Evolutionary conservation across 169 alveolate species (phyloP).

Genomic region (Plasmodium blacklocki): DNA sequence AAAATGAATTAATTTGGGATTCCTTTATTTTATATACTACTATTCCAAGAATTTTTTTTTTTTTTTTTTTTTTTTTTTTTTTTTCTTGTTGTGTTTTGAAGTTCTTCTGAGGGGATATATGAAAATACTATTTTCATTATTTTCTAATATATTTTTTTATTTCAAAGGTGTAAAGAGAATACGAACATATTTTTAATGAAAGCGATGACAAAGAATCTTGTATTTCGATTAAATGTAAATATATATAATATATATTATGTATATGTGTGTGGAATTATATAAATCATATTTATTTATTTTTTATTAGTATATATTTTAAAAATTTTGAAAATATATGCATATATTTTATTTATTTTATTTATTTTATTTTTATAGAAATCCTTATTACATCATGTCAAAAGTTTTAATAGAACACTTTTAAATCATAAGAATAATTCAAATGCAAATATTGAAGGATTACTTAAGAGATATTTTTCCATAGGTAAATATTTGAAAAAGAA

Average conservation of each 20-base stretch:
- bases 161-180: constrained; percentile 7
- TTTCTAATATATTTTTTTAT: neutral
- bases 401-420: constrained; percentile 29
- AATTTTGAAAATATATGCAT: no score
- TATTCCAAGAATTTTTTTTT: no score
- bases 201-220: constrained; percentile 58
- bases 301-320: no score
- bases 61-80: no score
- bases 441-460: neutral
- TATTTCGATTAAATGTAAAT: constrained; percentile 64
- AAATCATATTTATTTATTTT: no score
- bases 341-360: neutral
- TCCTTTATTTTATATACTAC: no score
- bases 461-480: constrained; percentile 69
- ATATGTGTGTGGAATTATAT: no score
- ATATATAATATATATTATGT: neutral
- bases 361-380: constrained; percentile 36
- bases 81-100: constrained; percentile 6
- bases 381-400: constrained; percentile 26
- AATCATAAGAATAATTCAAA: constrained; percentile 11
- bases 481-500: constrained; percentile 18
- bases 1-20: neutral
- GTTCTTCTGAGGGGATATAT: constrained; percentile 8
- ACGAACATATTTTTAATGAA: constrained; percentile 16
- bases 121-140: neutral